phyloP scores from a whole-genome alignment of 116 monocot species.

The Trichopus zeylanicus region DNA sequence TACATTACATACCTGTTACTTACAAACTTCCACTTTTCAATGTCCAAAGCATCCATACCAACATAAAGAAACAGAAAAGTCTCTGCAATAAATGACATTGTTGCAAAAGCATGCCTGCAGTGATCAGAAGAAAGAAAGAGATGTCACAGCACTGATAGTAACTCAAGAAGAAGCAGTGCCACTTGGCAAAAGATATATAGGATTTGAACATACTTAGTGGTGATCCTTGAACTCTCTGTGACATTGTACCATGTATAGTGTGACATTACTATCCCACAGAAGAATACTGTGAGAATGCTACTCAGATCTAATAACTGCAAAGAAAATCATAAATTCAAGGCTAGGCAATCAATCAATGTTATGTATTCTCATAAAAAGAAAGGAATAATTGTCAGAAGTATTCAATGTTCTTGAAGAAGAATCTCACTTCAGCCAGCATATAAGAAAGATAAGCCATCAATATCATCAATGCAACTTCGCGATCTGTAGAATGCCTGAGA shows the following conservation, averaged over 20 bases:
- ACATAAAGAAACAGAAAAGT: slow-evolving; percentile 33
- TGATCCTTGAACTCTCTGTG: slow-evolving; percentile 30
- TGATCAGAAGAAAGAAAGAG: background rate
- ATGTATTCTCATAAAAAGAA: background rate
- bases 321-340: no score
- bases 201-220: slow-evolving; percentile 21
- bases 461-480: slow-evolving; percentile 40
- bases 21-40: slow-evolving; percentile 26
- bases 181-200: no score
- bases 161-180: no score
- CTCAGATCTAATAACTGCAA: slow-evolving; percentile 22
- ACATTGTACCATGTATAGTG: slow-evolving; percentile 44
- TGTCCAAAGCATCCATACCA: slow-evolving; percentile 32
- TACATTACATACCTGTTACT: slow-evolving; percentile 8
- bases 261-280: slow-evolving; percentile 37
- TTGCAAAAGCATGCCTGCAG: slow-evolving; percentile 31
- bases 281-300: slow-evolving; percentile 33
- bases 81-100: slow-evolving; percentile 28
- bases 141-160: background rate
- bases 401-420: background rate
- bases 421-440: slow-evolving; percentile 28
- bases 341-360: no score
- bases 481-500: slow-evolving; percentile 42
- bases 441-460: slow-evolving; percentile 36
- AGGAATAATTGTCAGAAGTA: background rate